A percentile compares a stretch with the other conserved stretches of the same genome.
These are phyloP conservation scores for Edaphochlamys debaryana DNA, from an alignment of 139 green algal species.

Conservation along the genomic window DNA sequence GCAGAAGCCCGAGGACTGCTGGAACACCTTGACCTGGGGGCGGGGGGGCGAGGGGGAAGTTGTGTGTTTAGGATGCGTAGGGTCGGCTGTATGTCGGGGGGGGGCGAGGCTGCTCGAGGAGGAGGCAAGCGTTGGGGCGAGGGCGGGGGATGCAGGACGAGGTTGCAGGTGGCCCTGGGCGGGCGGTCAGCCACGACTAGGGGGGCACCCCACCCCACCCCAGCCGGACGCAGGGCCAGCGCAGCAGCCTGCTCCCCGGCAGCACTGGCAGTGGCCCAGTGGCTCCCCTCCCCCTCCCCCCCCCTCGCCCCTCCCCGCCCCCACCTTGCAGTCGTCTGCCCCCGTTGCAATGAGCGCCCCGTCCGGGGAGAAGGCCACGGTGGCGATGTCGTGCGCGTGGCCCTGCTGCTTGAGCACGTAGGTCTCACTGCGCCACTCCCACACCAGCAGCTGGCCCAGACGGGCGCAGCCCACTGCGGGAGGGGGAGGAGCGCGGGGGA, in stretches of 20 bases:
- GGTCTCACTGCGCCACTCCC: constrained; percentile 96
- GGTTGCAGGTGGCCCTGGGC: no score
- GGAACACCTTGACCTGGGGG: constrained; percentile 88
- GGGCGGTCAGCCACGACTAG: no score
- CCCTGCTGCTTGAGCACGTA: constrained; percentile 92
- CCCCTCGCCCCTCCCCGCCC: background rate
- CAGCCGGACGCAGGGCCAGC: no score
- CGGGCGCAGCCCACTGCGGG: constrained; percentile 77
- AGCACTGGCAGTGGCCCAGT: no score
- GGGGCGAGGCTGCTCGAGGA: no score
- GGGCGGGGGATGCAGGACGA: no score
- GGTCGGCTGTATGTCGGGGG: no score
- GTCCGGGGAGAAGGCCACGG: constrained; percentile 86
- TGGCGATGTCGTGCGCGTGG: constrained; percentile 87
- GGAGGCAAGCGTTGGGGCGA: no score
- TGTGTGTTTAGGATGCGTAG: no score
- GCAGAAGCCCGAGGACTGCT: constrained; percentile 88
- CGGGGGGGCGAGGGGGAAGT: background rate
- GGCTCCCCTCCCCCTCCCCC: no score
- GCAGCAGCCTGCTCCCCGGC: no score
- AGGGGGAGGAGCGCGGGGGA: background rate
- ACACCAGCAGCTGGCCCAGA: constrained; percentile 98
- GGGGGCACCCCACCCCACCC: no score
- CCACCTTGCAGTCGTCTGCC: constrained; percentile 85
- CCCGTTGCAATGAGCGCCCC: constrained; percentile 87